Conservation (phyloP, 495 filamentous ascomycete genomes). For the Sordaria brevicollis region DNA sequence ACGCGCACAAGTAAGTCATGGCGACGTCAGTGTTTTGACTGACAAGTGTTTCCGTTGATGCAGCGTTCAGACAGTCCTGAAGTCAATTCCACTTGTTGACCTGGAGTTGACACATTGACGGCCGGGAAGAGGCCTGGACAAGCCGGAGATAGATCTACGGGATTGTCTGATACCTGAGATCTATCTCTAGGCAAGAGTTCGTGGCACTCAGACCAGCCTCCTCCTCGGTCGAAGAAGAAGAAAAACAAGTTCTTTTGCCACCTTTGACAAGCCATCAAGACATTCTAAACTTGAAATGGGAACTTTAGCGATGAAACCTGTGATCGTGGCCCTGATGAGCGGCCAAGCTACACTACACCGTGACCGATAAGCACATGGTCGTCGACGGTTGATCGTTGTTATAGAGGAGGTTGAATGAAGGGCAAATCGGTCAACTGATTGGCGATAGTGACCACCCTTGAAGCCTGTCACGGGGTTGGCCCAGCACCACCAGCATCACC, state of each 20-base stretch:
- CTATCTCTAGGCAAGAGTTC: no score
- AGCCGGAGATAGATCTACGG: background rate
- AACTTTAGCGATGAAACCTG: background rate
- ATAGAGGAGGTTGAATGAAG: background rate
- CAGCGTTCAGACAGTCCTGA: background rate
- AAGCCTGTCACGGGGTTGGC: conserved; percentile 17
- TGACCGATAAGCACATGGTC: background rate
- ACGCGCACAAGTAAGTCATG: background rate
- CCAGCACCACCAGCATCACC: no score
- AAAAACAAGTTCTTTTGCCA: background rate
- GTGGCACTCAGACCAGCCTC: background rate
- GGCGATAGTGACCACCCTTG: conserved; percentile 9
- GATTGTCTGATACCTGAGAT: no score
- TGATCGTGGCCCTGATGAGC: background rate
- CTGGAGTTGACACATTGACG: background rate
- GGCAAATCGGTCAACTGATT: conserved; percentile 16
- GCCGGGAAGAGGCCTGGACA: background rate
- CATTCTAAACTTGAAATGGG: background rate
- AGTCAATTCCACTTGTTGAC: background rate
- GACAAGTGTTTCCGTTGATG: background rate
- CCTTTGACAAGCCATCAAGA: background rate
- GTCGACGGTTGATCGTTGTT: background rate
- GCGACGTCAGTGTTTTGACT: background rate
- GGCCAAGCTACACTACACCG: background rate
- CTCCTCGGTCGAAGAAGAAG: background rate